phyloP scores from a whole-genome alignment of 2,329 filamentous ascomycete species.

The Apiospora arundinis region DNA sequence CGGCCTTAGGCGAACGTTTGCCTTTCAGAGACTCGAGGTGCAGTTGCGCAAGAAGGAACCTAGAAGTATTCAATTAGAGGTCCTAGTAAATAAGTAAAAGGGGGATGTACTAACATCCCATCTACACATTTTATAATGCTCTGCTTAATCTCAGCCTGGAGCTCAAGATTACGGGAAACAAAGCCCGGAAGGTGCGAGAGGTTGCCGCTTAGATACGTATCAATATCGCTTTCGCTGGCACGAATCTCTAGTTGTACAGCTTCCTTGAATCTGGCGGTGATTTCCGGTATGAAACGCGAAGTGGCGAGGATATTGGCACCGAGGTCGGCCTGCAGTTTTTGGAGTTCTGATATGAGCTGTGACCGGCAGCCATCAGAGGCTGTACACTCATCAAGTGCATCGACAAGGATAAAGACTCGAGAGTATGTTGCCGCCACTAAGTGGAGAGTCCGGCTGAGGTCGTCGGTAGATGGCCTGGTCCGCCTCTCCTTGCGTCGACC shows the following conservation, averaged over 20 bases:
- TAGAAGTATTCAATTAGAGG: background rate
- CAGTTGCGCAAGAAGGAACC: conserved; percentile 26
- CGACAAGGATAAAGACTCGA: conserved; percentile 31
- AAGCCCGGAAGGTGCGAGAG: conserved; percentile 28
- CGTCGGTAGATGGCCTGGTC: background rate
- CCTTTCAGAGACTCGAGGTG: conserved; percentile 25
- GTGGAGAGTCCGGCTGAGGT: background rate
- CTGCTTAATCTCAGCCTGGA: conserved; percentile 31
- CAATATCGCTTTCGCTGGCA: background rate
- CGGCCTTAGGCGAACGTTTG: conserved; percentile 36
- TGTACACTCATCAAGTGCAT: conserved; percentile 31
- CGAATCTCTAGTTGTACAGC: no score
- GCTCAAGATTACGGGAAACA: conserved; percentile 23
- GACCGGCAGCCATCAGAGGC: conserved; percentile 21
- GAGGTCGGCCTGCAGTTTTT: conserved; percentile 23
- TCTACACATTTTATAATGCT: conserved; percentile 31
- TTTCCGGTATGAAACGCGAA: conserved; percentile 36
- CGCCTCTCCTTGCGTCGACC: background rate
- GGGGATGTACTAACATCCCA: conserved; percentile 40
- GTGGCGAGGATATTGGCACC: conserved; percentile 28
- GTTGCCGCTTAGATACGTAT: background rate
- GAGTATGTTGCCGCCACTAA: conserved; percentile 35
- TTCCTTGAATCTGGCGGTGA: no score
- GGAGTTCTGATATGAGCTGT: conserved; percentile 26
- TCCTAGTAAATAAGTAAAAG: conserved; percentile 22